Percentiles rank a stretch among this genome's conserved stretches.
These are phyloP conservation scores for Styphnolobium japonicum DNA, from an alignment of 306 rosid genomes.

Conservation along the genomic window DNA sequence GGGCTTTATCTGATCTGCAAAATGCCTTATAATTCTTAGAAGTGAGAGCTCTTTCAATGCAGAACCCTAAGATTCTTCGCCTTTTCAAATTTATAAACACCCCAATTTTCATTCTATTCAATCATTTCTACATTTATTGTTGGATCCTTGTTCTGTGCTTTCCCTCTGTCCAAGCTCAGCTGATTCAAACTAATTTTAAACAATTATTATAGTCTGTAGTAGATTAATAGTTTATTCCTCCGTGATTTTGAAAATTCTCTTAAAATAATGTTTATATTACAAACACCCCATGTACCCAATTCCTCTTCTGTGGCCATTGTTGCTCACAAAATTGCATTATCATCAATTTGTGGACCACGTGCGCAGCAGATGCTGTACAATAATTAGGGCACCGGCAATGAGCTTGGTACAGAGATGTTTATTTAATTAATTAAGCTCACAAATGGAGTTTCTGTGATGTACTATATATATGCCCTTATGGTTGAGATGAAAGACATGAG, in stretches of 20 bases:
- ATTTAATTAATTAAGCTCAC: not conserved
- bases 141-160: not conserved
- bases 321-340: not conserved
- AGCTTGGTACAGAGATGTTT: not conserved
- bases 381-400: constrained; percentile 2
- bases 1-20: not conserved
- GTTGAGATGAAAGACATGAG: constrained; percentile 28
- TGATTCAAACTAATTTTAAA: too few species aligned
- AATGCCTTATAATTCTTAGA: not conserved
- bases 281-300: not conserved
- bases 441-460: not conserved
- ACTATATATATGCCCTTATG: not conserved
- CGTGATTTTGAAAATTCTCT: too few species aligned
- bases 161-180: not conserved
- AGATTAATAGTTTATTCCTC: too few species aligned
- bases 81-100: not conserved
- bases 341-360: constrained; percentile 13
- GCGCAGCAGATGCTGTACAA: constrained; percentile 22
- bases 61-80: not conserved
- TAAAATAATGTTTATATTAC: not conserved
- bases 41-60: not conserved
- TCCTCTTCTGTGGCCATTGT: not conserved
- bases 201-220: too few species aligned
- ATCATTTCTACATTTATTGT: not conserved
- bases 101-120: not conserved